Percentiles rank a stretch among this genome's conserved stretches.
These are phyloP conservation scores for Arabidopsis arenosa DNA, from an alignment of 345 rosid species.

Conservation along the genomic window DNA sequence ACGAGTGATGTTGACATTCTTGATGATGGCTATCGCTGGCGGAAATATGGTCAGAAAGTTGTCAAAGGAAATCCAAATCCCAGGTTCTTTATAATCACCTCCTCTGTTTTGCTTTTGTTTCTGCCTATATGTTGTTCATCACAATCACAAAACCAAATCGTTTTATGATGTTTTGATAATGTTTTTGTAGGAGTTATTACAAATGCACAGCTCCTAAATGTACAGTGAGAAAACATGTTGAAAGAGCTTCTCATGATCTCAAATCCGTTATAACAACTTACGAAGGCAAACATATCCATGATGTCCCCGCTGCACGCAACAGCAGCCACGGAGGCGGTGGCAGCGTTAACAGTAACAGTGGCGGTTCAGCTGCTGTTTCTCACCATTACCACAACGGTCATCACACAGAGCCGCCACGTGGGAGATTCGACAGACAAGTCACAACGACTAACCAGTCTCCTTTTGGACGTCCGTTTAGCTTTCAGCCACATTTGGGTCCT, in stretches of 20 bases:
- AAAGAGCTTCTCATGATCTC: conserved; percentile 97
- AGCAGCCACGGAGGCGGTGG: conserved; percentile 59
- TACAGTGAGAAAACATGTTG: conserved; percentile 94
- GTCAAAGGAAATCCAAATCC: conserved; percentile 99
- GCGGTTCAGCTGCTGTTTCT: conserved; percentile 48
- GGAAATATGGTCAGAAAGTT: conserved; percentile 98
- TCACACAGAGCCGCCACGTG: conserved; percentile 66
- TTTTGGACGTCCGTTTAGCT: conserved; percentile 71
- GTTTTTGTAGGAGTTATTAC: conserved; percentile 81
- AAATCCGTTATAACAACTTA: conserved; percentile 95
- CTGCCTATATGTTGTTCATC: background rate
- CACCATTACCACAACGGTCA: conserved; percentile 47
- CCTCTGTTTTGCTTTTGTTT: conserved; percentile 1
- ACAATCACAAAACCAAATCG: background rate
- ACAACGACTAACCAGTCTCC: conserved; percentile 50
- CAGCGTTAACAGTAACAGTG: conserved; percentile 40
- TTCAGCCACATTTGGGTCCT: conserved; percentile 62
- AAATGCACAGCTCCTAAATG: conserved; percentile 96
- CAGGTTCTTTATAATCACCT: conserved; percentile 51
- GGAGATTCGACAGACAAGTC: conserved; percentile 62
- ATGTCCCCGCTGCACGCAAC: conserved; percentile 89
- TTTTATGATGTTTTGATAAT: background rate
- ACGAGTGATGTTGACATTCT: conserved; percentile 97
- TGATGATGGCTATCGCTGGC: conserved; percentile 98
- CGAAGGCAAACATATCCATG: conserved; percentile 99